These are phyloP conservation scores for Chaetomiaceae sp. DNA, from an alignment of 2,329 filamentous ascomycete species.

Conservation along the genomic window DNA sequence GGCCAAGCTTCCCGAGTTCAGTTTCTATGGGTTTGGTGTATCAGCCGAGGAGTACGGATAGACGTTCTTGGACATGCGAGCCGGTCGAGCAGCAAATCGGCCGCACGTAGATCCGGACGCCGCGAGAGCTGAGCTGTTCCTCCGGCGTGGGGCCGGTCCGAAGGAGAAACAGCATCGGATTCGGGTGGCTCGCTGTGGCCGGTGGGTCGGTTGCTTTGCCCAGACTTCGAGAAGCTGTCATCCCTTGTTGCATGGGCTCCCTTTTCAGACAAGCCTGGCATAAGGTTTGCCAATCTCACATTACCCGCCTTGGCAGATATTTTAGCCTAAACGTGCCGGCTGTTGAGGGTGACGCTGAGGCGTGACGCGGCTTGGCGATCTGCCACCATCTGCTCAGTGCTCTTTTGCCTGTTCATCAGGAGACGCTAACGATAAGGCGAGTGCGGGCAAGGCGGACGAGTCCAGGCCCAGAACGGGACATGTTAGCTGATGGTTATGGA, in stretches of 20 bases:
- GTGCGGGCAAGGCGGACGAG: too few relatives aligned
- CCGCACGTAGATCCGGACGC: conserved; percentile 18
- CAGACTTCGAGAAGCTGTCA: conserved; percentile 17
- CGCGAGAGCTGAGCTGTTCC: neutral
- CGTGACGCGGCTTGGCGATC: conserved; percentile 1
- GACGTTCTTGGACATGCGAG: conserved; percentile 6
- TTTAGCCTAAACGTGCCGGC: conserved; percentile 17
- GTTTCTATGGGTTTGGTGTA: too few relatives aligned
- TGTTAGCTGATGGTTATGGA: conserved; percentile 1
- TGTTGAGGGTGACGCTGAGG: neutral
- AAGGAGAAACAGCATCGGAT: neutral
- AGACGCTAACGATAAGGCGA: too few relatives aligned
- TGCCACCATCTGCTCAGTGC: neutral
- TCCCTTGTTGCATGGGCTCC: conserved; percentile 14
- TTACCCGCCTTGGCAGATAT: conserved; percentile 21
- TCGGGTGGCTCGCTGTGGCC: too few relatives aligned
- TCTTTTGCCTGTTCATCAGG: neutral
- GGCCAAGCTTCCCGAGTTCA: too few relatives aligned
- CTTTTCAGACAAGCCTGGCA: neutral
- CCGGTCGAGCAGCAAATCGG: neutral
- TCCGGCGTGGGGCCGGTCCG: neutral
- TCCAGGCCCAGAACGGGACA: neutral
- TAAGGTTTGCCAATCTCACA: conserved; percentile 12
- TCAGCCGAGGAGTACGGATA: too few relatives aligned
- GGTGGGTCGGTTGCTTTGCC: neutral